These are phyloP conservation scores for Huntiella savannae DNA, from an alignment of 2,329 filamentous ascomycete species.

Conservation along the genomic window DNA sequence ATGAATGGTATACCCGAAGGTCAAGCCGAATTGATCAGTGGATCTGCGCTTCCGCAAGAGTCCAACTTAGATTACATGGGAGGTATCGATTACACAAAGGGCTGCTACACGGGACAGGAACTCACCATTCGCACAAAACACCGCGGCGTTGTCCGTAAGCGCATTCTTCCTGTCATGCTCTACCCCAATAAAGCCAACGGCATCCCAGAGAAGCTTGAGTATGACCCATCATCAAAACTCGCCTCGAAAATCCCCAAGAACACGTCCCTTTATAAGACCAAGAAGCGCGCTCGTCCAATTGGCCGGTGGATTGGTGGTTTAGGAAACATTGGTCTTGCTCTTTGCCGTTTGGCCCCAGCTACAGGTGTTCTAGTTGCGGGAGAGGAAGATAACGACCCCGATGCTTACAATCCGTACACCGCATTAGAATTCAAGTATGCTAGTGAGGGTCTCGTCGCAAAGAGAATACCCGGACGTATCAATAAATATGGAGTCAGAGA, in stretches of 20 bases:
- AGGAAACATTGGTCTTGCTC: slow-evolving; percentile 69
- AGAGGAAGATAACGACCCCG: slow-evolving; percentile 34
- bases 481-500: slow-evolving; percentile 11
- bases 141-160: slow-evolving; percentile 79
- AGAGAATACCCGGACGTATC: not conserved
- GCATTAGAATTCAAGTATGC: slow-evolving; percentile 32
- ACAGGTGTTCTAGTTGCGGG: slow-evolving; percentile 57
- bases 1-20: slow-evolving; percentile 71
- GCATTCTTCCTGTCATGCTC: slow-evolving; percentile 62
- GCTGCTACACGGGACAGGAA: slow-evolving; percentile 93
- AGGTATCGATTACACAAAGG: slow-evolving; percentile 83
- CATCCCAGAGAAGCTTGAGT: slow-evolving; percentile 25
- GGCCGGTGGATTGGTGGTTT: slow-evolving; percentile 66
- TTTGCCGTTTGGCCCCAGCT: slow-evolving; percentile 84
- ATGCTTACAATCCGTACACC: slow-evolving; percentile 39
- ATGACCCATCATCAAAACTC: slow-evolving; percentile 21
- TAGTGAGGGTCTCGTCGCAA: not conserved
- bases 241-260: slow-evolving; percentile 24
- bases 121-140: slow-evolving; percentile 91
- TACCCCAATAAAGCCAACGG: slow-evolving; percentile 30
- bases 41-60: slow-evolving; percentile 64
- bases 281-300: slow-evolving; percentile 37
- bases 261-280: slow-evolving; percentile 32
- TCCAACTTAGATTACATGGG: slow-evolving; percentile 72
- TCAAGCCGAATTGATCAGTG: slow-evolving; percentile 53